Evolutionary conservation across 306 rosid species (phyloP).

Genomic region (Alnus rubra): DNA sequence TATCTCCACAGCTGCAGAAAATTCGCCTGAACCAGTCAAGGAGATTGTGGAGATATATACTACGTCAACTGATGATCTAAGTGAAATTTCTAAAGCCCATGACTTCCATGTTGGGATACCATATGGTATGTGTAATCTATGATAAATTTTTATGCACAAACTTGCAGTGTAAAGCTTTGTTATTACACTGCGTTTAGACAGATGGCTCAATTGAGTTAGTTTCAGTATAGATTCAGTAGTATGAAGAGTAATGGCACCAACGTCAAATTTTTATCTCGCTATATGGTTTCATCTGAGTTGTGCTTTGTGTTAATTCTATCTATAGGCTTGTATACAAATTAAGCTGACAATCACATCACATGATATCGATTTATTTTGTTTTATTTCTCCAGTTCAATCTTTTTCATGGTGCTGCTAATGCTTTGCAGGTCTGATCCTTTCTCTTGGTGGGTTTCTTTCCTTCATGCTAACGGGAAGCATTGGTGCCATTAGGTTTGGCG

Average conservation of each 20-base stretch:
- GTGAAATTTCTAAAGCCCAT: constrained; percentile 52
- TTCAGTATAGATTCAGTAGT: neutral
- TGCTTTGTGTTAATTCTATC: neutral
- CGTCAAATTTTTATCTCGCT: neutral
- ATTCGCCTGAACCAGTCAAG: constrained; percentile 78
- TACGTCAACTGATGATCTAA: constrained; percentile 58
- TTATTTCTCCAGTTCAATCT: constrained; percentile 28
- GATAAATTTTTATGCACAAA: constrained; percentile 1
- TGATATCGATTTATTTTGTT: neutral
- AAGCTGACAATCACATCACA: neutral
- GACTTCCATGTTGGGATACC: constrained; percentile 94
- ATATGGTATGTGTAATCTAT: constrained; percentile 65
- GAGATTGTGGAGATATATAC: constrained; percentile 76
- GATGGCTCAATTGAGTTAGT: neutral
- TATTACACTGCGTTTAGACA: neutral
- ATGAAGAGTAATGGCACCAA: neutral
- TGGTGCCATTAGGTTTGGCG: constrained; percentile 86
- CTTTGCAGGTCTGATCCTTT: constrained; percentile 75
- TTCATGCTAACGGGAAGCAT: constrained; percentile 84
- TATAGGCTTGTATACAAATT: neutral
- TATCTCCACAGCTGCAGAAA: constrained; percentile 61
- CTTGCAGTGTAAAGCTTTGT: neutral
- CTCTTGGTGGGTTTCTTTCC: constrained; percentile 85
- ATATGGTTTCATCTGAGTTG: neutral
- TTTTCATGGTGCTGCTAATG: constrained; percentile 21